phyloP scores from a whole-genome alignment of 2,329 filamentous ascomycete genomes.

The Ascochyta rabiei region DNA sequence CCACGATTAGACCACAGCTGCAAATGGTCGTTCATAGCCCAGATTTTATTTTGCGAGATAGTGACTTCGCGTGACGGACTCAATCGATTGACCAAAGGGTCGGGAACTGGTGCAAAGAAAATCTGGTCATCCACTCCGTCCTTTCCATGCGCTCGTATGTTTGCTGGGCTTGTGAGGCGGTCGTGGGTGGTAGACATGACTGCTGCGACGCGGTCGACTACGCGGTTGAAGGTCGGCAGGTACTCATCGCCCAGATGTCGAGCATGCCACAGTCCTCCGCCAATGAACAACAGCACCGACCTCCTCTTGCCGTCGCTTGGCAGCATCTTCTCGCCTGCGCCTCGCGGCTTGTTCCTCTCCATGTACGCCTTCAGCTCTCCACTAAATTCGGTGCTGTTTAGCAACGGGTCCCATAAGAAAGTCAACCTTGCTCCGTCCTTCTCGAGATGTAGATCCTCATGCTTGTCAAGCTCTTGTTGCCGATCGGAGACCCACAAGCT shows the following conservation, averaged over 20 bases:
- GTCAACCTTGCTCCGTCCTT: conserved; percentile 56
- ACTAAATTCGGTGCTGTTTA: conserved; percentile 58
- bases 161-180: conserved; percentile 7
- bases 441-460: conserved; percentile 54
- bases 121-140: conserved; percentile 41
- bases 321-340: neutral
- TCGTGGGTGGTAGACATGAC: conserved; percentile 18
- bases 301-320: conserved; percentile 4
- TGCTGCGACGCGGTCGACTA: conserved; percentile 52
- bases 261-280: conserved; percentile 63
- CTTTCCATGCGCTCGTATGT: conserved; percentile 6
- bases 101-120: conserved; percentile 55
- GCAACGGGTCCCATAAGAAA: conserved; percentile 68
- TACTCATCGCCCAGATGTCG: conserved; percentile 56
- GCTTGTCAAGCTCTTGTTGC: conserved; percentile 27
- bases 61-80: conserved; percentile 50
- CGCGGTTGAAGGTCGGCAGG: conserved; percentile 53
- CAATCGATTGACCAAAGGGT: conserved; percentile 54
- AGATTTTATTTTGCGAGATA: conserved; percentile 57
- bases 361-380: conserved; percentile 51
- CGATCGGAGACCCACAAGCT: conserved; percentile 46
- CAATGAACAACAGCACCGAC: conserved; percentile 59
- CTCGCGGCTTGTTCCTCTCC: conserved; percentile 14
- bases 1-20: conserved; percentile 47
- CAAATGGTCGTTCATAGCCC: conserved; percentile 61